Evolutionary conservation across 1,284 basidiomycete species (phyloP).

Genomic region (Apiotrichum siamense): DNA sequence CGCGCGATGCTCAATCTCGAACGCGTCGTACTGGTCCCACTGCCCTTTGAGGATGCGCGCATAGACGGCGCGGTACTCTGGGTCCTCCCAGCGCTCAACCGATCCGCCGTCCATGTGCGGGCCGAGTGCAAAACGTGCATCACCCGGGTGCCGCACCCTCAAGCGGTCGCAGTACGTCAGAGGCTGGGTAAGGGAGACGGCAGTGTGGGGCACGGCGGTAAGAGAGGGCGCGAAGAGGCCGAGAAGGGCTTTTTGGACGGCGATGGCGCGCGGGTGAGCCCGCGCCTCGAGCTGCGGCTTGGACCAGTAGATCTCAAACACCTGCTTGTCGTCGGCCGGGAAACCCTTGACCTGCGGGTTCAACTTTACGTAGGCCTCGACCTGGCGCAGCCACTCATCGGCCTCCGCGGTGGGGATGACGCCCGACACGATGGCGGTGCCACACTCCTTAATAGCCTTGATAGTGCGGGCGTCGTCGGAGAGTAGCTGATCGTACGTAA

Average conservation of each 20-base stretch:
- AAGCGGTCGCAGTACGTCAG: constrained; percentile 70
- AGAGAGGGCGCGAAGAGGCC: constrained; percentile 54
- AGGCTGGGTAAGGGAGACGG: constrained; percentile 55
- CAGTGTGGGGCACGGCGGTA: constrained; percentile 43
- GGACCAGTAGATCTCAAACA: constrained; percentile 65
- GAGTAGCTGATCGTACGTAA: constrained; percentile 54
- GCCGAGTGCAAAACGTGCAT: constrained; percentile 62
- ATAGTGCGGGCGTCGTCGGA: constrained; percentile 49
- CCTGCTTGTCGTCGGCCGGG: constrained; percentile 62
- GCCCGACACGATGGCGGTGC: constrained; percentile 58
- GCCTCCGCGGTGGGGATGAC: constrained; percentile 58
- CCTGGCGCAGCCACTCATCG: constrained; percentile 56
- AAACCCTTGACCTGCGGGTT: constrained; percentile 57
- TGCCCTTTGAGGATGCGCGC: constrained; percentile 55
- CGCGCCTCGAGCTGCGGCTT: constrained; percentile 62
- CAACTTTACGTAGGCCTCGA: constrained; percentile 55
- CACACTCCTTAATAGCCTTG: constrained; percentile 53
- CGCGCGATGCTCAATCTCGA: constrained; percentile 31
- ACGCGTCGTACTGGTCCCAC: constrained; percentile 52
- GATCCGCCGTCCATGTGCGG: constrained; percentile 71
- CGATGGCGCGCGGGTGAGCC: constrained; percentile 65
- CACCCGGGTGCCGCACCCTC: constrained; percentile 66
- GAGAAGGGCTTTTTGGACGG: constrained; percentile 53
- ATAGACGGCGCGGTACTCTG: constrained; percentile 57
- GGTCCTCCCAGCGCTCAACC: constrained; percentile 73